Conservation (phyloP, 2,329 filamentous ascomycete species). For the Neonectria hederae region DNA sequence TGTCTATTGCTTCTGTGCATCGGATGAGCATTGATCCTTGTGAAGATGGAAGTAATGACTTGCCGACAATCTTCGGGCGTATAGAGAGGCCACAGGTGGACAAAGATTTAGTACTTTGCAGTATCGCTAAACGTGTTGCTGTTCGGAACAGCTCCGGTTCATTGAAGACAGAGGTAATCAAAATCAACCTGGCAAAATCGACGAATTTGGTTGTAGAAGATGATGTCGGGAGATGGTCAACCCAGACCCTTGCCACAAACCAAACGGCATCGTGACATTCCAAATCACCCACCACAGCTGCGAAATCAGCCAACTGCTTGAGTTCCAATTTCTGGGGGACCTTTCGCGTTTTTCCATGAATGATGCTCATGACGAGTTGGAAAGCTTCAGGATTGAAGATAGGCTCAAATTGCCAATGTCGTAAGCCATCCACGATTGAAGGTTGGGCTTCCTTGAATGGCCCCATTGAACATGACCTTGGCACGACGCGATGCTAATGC, state of each 20-base stretch:
- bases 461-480: conserved; percentile 3
- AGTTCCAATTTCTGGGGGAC: conserved; percentile 10
- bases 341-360: conserved; percentile 24
- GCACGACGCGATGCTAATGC: conserved; percentile 2
- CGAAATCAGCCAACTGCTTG: conserved; percentile 22
- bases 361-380: conserved; percentile 28
- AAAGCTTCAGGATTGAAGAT: conserved; percentile 32
- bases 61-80: conserved; percentile 11
- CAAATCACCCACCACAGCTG: conserved; percentile 31
- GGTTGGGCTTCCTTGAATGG: background rate
- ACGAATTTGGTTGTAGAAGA: background rate
- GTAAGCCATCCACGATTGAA: background rate
- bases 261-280: conserved; percentile 28
- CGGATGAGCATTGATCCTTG: background rate
- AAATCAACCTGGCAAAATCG: conserved; percentile 5
- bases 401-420: conserved; percentile 23
- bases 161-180: conserved; percentile 24
- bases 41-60: background rate
- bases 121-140: conserved; percentile 6
- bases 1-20: background rate
- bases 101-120: background rate
- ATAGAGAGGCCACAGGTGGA: conserved; percentile 10
- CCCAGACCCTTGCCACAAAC: conserved; percentile 6
- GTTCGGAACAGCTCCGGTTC: conserved; percentile 6
- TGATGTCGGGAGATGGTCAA: background rate